Evolutionary conservation across 176 grass and related monocot species (phyloP).

Genomic region (Musa itinerans): DNA sequence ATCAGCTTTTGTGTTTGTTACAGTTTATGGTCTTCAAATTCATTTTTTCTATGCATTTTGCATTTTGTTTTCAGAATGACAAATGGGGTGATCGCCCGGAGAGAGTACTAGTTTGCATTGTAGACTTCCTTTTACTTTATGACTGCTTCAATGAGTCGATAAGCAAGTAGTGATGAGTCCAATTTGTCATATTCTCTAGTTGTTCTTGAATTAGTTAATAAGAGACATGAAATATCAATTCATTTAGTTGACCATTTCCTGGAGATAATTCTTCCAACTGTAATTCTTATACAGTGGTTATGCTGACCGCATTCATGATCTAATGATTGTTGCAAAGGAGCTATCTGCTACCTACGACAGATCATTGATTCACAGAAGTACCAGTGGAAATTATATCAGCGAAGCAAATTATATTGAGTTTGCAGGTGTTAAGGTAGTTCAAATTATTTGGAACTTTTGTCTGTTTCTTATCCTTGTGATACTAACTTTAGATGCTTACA

Average conservation of each 20-base stretch:
- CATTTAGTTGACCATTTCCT: not conserved
- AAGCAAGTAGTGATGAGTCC: too few species aligned
- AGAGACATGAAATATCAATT: not conserved
- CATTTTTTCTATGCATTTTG: too few species aligned
- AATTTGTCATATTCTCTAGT: not conserved
- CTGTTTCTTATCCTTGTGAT: conserved; percentile 9
- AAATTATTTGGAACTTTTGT: conserved; percentile 18
- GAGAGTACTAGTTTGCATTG: too few species aligned
- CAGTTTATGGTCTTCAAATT: too few species aligned
- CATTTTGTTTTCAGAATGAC: too few species aligned
- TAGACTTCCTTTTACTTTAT: too few species aligned
- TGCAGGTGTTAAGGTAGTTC: conserved; percentile 71
- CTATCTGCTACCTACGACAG: conserved; percentile 48
- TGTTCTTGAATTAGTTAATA: not conserved
- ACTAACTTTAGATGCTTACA: conserved; percentile 40
- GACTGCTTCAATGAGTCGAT: too few species aligned
- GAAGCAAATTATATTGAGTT: conserved; percentile 97
- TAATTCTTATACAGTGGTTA: conserved; percentile 60
- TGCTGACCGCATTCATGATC: conserved; percentile 82
- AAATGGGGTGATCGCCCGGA: too few species aligned
- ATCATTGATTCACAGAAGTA: conserved; percentile 40
- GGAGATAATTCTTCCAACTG: not conserved
- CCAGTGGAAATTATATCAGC: conserved; percentile 67
- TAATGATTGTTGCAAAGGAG: conserved; percentile 77
- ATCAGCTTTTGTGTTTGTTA: too few species aligned